phyloP scores from a whole-genome alignment of 2,329 filamentous ascomycete species.

The Basipetospora chlamydospora region DNA sequence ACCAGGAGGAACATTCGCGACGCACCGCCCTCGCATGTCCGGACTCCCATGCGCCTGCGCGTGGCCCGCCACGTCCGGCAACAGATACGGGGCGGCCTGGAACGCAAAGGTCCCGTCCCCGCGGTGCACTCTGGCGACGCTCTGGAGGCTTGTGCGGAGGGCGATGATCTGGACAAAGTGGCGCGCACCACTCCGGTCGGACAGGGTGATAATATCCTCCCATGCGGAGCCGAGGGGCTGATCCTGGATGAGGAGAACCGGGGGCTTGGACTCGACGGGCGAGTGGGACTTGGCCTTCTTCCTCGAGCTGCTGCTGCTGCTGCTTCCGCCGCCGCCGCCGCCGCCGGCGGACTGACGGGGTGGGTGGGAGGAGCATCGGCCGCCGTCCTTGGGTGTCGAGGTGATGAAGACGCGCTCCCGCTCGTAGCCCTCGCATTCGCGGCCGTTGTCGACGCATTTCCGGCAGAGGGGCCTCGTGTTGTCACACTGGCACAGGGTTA shows the following conservation, averaged over 20 bases:
- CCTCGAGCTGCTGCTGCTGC: conserved; percentile 20
- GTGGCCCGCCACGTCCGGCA: conserved; percentile 1
- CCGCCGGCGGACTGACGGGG: conserved; percentile 16
- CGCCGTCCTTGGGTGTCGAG: conserved; percentile 37
- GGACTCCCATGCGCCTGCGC: too few species aligned
- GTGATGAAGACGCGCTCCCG: conserved; percentile 49
- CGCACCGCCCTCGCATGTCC: not conserved
- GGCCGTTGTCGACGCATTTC: conserved; percentile 43
- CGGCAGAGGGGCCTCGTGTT: conserved; percentile 44
- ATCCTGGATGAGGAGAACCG: conserved; percentile 7
- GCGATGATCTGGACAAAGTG: conserved; percentile 27
- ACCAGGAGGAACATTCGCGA: conserved; percentile 21
- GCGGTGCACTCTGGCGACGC: conserved; percentile 15
- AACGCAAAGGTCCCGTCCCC: not conserved
- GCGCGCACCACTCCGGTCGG: conserved; percentile 17
- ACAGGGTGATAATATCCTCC: conserved; percentile 30
- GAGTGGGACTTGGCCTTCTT: conserved; percentile 17
- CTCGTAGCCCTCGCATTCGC: conserved; percentile 47
- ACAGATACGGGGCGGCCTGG: conserved; percentile 19
- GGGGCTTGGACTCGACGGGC: conserved; percentile 4
- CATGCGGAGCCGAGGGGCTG: conserved; percentile 33
- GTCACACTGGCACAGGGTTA: conserved; percentile 33
- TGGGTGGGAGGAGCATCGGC: conserved; percentile 42
- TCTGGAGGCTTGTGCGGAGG: conserved; percentile 25
- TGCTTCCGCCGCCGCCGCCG: too few species aligned